A percentile compares a stretch with the other conserved stretches of the same genome.
Conservation (phyloP, 1,139 yeast species). For the Blastobotrys indianensis region DNA sequence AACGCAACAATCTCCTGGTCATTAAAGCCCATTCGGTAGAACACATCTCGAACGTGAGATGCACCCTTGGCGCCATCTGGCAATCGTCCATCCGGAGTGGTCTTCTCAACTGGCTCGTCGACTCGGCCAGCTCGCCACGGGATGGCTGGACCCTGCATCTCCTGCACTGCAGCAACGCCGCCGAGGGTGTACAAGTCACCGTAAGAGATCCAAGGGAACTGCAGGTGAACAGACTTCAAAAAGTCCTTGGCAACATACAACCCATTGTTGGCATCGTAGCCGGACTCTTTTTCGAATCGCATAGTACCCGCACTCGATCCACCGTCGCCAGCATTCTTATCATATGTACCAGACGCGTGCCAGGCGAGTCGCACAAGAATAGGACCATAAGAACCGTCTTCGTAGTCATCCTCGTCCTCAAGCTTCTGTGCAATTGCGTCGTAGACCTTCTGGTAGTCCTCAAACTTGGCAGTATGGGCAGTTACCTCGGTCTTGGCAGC, state of each 20-base stretch:
- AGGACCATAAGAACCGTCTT: constrained; percentile 67
- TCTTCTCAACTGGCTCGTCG: constrained; percentile 36
- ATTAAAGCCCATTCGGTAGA: constrained; percentile 56
- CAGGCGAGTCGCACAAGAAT: constrained; percentile 65
- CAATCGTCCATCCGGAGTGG: constrained; percentile 66
- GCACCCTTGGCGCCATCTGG: constrained; percentile 57
- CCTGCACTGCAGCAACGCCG: constrained; percentile 84
- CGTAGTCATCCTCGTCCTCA: constrained; percentile 70
- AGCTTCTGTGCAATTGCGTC: constrained; percentile 72
- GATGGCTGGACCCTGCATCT: constrained; percentile 78
- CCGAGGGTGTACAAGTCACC: constrained; percentile 88
- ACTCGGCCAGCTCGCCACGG: constrained; percentile 83
- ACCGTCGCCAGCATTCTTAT: constrained; percentile 53
- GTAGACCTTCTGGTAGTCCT: constrained; percentile 70
- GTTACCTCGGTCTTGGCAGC: constrained; percentile 15
- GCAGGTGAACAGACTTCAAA: constrained; percentile 51
- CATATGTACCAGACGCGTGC: constrained; percentile 71
- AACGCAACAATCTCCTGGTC: constrained; percentile 60
- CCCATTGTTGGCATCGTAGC: constrained; percentile 72
- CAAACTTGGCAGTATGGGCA: constrained; percentile 36
- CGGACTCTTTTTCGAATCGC: constrained; percentile 59
- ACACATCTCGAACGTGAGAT: constrained; percentile 49
- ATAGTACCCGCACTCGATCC: constrained; percentile 86
- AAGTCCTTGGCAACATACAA: constrained; percentile 61
- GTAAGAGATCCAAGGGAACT: constrained; percentile 72